Percentiles rank a stretch among this genome's conserved stretches.
phyloP scores from a whole-genome alignment of 352 stramenopile genomes.

The Phytophthora capsici region DNA sequence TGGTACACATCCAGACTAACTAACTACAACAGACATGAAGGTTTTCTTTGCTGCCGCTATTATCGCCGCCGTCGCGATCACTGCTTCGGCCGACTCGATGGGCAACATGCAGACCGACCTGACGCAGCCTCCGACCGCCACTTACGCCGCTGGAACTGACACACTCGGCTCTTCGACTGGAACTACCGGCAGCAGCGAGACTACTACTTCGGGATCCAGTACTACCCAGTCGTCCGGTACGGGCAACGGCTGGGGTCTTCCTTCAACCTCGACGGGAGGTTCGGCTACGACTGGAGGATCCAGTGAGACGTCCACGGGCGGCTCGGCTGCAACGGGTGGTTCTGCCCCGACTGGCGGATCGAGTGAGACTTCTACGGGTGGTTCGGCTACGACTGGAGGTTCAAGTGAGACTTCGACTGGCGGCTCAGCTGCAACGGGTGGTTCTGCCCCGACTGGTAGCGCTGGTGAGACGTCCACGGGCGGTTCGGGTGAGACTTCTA shows the following conservation, averaged over 20 bases:
- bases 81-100: conserved; percentile 31
- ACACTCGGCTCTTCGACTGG: conserved; percentile 13
- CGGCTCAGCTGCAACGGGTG: conserved; percentile 11
- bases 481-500: conserved; percentile 6
- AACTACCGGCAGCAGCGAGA: conserved; percentile 17
- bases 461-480: conserved; percentile 8
- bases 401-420: conserved; percentile 1
- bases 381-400: neutral
- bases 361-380: conserved; percentile 3
- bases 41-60: conserved; percentile 26
- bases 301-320: neutral
- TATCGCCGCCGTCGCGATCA: conserved; percentile 20
- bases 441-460: conserved; percentile 5
- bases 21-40: conserved; percentile 28
- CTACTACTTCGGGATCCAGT: neutral
- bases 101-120: conserved; percentile 12
- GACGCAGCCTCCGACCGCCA: conserved; percentile 15
- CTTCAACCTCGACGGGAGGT: neutral
- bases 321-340: conserved; percentile 1
- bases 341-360: conserved; percentile 9
- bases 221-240: conserved; percentile 2
- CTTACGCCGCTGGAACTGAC: conserved; percentile 23
- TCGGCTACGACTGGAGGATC: conserved; percentile 4
- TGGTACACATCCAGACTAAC: conserved; percentile 20
- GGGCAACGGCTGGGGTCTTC: conserved; percentile 7